A percentile compares a stretch with the other conserved stretches of the same genome.
Evolutionary conservation across 2,329 filamentous ascomycete genomes (phyloP).

Genomic region (Pseudonectria foliicola): DNA sequence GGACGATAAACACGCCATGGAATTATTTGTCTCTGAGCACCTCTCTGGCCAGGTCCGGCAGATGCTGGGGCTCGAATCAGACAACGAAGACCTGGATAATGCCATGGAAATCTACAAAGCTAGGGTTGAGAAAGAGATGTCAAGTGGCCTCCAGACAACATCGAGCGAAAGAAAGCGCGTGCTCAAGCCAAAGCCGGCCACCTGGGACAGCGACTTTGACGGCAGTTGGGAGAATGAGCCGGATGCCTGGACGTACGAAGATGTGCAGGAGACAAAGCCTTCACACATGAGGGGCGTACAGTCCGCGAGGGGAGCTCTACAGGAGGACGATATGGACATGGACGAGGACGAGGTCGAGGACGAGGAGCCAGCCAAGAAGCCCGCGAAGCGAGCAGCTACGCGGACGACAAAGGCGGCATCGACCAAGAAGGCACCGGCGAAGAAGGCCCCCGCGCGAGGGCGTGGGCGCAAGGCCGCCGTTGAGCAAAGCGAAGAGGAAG

Average conservation of each 20-base stretch:
- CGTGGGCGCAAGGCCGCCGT: slow-evolving; percentile 31
- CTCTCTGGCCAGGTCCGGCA: slow-evolving; percentile 64
- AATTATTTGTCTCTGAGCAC: slow-evolving; percentile 68
- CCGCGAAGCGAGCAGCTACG: slow-evolving; percentile 22
- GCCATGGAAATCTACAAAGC: slow-evolving; percentile 68
- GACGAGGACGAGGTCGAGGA: slow-evolving; percentile 52
- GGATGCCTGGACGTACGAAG: slow-evolving; percentile 42
- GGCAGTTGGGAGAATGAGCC: slow-evolving; percentile 80
- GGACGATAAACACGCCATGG: slow-evolving; percentile 89
- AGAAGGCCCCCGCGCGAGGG: slow-evolving; percentile 35
- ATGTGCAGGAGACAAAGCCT: slow-evolving; percentile 9
- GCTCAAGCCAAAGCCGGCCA: slow-evolving; percentile 67
- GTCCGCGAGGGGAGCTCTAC: slow-evolving; percentile 15
- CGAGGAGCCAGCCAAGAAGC: slow-evolving; percentile 27
- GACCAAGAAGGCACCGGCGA: slow-evolving; percentile 36
- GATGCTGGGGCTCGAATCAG: slow-evolving; percentile 57
- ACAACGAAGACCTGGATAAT: slow-evolving; percentile 59
- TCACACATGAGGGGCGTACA: slow-evolving; percentile 6
- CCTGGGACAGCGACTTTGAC: slow-evolving; percentile 86
- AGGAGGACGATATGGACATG: slow-evolving; percentile 27
- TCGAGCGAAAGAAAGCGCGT: slow-evolving; percentile 30
- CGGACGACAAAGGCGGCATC: slow-evolving; percentile 30
- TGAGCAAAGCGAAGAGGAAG: slow-evolving; percentile 37
- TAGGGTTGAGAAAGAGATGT: slow-evolving; percentile 64
- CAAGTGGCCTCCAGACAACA: slow-evolving; percentile 48